A percentile compares a stretch with the other conserved stretches of the same genome.
Evolutionary conservation across 2,329 filamentous ascomycete species (phyloP).

Genomic region (Mariannaea sp.): DNA sequence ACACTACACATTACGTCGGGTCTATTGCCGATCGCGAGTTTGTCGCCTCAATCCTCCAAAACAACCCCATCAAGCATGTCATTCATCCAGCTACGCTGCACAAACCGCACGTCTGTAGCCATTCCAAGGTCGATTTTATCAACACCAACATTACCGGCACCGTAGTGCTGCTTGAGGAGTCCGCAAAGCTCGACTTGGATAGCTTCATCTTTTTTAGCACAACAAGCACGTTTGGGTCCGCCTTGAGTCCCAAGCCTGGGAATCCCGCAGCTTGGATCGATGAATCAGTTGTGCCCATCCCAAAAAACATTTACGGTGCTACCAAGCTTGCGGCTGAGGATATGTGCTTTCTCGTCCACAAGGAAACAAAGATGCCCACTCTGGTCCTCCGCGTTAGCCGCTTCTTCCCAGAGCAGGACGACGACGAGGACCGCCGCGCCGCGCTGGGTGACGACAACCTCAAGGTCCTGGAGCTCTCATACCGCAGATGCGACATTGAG

Average conservation of each 20-base stretch:
- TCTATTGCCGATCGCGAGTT: conserved; percentile 45
- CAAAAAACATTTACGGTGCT: conserved; percentile 56
- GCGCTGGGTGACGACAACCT: conserved; percentile 49
- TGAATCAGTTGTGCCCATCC: conserved; percentile 46
- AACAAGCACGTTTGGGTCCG: conserved; percentile 51
- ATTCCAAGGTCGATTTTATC: conserved; percentile 50
- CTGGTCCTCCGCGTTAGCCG: conserved; percentile 52
- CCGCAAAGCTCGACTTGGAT: conserved; percentile 38
- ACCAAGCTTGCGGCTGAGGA: conserved; percentile 56
- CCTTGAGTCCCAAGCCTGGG: conserved; percentile 44
- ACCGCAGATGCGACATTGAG: conserved; percentile 50
- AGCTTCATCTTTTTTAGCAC: conserved; percentile 54
- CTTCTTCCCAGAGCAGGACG: conserved; percentile 55
- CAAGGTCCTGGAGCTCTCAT: conserved; percentile 54
- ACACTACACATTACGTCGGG: conserved; percentile 44
- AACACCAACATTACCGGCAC: conserved; percentile 53
- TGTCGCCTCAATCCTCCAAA: conserved; percentile 39
- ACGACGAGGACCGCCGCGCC: conserved; percentile 47
- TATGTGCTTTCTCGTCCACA: conserved; percentile 49
- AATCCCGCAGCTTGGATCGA: conserved; percentile 51
- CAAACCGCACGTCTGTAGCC: conserved; percentile 53
- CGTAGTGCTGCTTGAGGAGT: conserved; percentile 48
- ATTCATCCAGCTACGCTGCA: conserved; percentile 53
- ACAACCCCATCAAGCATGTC: conserved; percentile 46
- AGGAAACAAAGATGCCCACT: conserved; percentile 46